phyloP scores from a whole-genome alignment of 1,284 basidiomycete species.

The Salmacisia buchloeana region DNA sequence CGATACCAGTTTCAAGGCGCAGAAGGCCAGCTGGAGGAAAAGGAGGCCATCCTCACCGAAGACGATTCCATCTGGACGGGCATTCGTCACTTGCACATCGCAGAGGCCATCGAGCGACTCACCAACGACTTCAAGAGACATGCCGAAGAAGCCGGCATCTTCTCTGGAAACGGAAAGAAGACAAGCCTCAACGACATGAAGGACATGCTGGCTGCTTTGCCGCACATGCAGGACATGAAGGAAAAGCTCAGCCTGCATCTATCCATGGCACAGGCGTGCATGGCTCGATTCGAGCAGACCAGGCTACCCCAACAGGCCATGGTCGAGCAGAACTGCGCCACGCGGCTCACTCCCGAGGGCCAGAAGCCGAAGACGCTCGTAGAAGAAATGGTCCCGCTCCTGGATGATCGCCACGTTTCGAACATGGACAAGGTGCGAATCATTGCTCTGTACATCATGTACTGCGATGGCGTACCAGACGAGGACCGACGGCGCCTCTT shows the following conservation, averaged over 20 bases:
- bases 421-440: conserved; percentile 82
- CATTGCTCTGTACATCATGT: conserved; percentile 90
- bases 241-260: conserved; percentile 96
- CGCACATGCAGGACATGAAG: conserved; percentile 90
- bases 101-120: conserved; percentile 92
- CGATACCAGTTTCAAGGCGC: conserved; percentile 58
- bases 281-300: conserved; percentile 83
- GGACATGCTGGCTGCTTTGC: conserved; percentile 92
- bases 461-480: conserved; percentile 92
- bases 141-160: conserved; percentile 84
- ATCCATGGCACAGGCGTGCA: conserved; percentile 95
- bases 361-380: conserved; percentile 58
- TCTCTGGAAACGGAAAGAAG: conserved; percentile 57
- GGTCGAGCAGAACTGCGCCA: conserved; percentile 70
- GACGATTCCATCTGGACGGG: conserved; percentile 83
- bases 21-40: conserved; percentile 73
- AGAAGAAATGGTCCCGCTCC: conserved; percentile 95
- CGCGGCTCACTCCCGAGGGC: conserved; percentile 44
- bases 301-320: conserved; percentile 78
- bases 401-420: conserved; percentile 73
- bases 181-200: conserved; percentile 95
- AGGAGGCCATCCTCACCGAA: conserved; percentile 75
- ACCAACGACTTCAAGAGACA: conserved; percentile 93
- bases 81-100: conserved; percentile 94
- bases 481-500: conserved; percentile 90